Percentiles rank a stretch among this genome's conserved stretches.
phyloP scores from a whole-genome alignment of 257 asterid genomes.

The Nicotiana tomentosiformis region DNA sequence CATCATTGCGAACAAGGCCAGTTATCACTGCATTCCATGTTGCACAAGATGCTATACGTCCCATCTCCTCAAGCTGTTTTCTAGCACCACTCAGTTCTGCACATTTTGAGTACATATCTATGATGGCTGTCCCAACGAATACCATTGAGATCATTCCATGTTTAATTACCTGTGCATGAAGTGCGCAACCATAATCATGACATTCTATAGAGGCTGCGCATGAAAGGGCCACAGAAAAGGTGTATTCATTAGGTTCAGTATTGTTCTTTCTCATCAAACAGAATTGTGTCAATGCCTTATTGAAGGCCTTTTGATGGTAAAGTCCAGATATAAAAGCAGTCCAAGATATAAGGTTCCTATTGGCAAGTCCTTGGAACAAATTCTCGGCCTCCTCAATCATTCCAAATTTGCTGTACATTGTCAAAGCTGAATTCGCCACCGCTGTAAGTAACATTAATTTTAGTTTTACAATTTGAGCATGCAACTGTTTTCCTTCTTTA shows the following conservation, averaged over 20 bases:
- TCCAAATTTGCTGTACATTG: constrained; percentile 21
- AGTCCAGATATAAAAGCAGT: constrained; percentile 22
- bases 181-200: not conserved
- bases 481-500: constrained; percentile 25
- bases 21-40: constrained; percentile 24
- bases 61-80: constrained; percentile 16
- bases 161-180: constrained; percentile 20
- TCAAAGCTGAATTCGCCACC: constrained; percentile 23
- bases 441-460: not conserved
- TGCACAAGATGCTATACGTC: constrained; percentile 10
- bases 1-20: constrained; percentile 16
- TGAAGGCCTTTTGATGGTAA: constrained; percentile 10
- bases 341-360: constrained; percentile 19
- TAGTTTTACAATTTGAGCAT: constrained; percentile 17
- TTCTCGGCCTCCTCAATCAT: constrained; percentile 22
- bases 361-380: constrained; percentile 11
- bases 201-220: constrained; percentile 15
- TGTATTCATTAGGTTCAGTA: constrained; percentile 19
- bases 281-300: constrained; percentile 15
- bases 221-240: constrained; percentile 20
- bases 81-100: constrained; percentile 17
- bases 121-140: constrained; percentile 20
- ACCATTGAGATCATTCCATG: constrained; percentile 18
- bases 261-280: constrained; percentile 18
- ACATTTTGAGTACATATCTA: constrained; percentile 21